These are phyloP conservation scores for Eutrema salsugineum DNA, from an alignment of 441 rosid genomes.

Conservation along the genomic window DNA sequence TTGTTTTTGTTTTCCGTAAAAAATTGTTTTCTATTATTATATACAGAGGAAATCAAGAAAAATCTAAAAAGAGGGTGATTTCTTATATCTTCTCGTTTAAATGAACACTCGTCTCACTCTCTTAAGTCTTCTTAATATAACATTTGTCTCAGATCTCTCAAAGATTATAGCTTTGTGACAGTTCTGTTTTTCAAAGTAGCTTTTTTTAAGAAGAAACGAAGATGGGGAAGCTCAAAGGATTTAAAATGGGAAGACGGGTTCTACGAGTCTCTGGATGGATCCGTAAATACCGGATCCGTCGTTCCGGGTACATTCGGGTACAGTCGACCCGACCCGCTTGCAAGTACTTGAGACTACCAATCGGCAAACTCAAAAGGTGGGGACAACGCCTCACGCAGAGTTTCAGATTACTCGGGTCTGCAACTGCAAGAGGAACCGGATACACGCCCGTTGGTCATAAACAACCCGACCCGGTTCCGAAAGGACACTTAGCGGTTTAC, in stretches of 20 bases:
- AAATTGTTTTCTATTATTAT: background rate
- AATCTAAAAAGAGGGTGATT: background rate
- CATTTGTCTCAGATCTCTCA: background rate
- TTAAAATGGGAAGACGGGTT: conserved; percentile 53
- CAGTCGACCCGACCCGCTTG: conserved; percentile 3
- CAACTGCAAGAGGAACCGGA: conserved; percentile 35
- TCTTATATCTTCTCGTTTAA: background rate
- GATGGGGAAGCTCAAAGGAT: conserved; percentile 57
- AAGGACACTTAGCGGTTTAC: conserved; percentile 73
- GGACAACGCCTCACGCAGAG: conserved; percentile 48
- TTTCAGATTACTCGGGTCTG: conserved; percentile 38
- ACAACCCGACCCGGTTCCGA: conserved; percentile 44
- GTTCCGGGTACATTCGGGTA: conserved; percentile 35
- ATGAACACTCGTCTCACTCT: background rate
- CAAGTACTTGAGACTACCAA: conserved; percentile 30
- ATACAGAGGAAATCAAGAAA: background rate
- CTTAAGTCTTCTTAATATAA: background rate
- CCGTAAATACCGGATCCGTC: conserved; percentile 22
- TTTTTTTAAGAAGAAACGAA: background rate
- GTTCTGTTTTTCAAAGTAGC: background rate
- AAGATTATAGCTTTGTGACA: background rate
- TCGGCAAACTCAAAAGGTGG: conserved; percentile 55
- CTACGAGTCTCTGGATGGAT: conserved; percentile 49
- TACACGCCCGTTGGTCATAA: background rate
- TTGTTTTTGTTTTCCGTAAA: background rate